Evolutionary conservation across 2,329 filamentous ascomycete species (phyloP).

Genomic region (Amauroascus verrucosus): DNA sequence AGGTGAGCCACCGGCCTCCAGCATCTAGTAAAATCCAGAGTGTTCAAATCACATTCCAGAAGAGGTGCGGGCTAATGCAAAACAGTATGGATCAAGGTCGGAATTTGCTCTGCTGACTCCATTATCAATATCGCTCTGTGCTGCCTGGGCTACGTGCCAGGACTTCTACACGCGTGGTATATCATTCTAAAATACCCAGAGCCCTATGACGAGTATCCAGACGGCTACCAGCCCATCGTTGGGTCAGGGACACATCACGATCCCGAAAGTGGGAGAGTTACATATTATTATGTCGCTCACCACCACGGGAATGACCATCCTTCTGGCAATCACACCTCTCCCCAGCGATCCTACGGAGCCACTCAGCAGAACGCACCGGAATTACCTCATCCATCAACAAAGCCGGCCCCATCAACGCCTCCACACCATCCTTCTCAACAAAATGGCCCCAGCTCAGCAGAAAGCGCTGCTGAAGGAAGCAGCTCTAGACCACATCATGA

Average conservation of each 20-base stretch:
- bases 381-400: slow-evolving; percentile 18
- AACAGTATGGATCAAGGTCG: slow-evolving; percentile 89
- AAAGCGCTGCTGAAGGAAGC: slow-evolving; percentile 18
- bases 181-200: slow-evolving; percentile 90
- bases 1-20: slow-evolving; percentile 33
- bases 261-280: slow-evolving; percentile 44
- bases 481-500: slow-evolving; percentile 29
- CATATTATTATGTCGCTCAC: slow-evolving; percentile 65
- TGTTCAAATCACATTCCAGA: background rate
- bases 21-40: background rate
- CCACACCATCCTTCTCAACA: slow-evolving; percentile 16
- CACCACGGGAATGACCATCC: slow-evolving; percentile 24
- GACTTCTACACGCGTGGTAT: slow-evolving; percentile 93
- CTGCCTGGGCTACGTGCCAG: slow-evolving; percentile 66
- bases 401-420: slow-evolving; percentile 19
- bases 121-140: slow-evolving; percentile 92
- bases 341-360: slow-evolving; percentile 32
- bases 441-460: background rate
- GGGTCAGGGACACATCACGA: slow-evolving; percentile 39
- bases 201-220: slow-evolving; percentile 46
- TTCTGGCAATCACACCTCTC: slow-evolving; percentile 22
- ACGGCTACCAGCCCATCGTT: slow-evolving; percentile 53
- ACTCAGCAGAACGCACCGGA: slow-evolving; percentile 24
- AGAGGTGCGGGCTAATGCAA: background rate
- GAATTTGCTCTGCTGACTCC: slow-evolving; percentile 83